phyloP scores from a whole-genome alignment of 257 asterid species.

The Nicotiana obtusifolia region DNA sequence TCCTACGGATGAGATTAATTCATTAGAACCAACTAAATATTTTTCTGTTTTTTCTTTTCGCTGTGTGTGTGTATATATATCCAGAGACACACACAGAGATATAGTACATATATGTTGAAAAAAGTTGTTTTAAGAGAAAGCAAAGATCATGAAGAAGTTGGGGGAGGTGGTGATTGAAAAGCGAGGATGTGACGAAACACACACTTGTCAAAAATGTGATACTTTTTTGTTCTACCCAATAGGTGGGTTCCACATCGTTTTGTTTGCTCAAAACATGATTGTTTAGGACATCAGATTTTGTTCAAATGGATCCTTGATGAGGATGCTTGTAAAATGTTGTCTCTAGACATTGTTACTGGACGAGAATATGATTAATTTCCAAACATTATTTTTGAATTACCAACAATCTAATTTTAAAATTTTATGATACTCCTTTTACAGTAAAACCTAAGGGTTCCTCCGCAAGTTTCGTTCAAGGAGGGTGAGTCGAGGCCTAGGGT shows the following conservation, averaged over 20 bases:
- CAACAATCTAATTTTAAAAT: too few relatives aligned
- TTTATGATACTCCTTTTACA: too few relatives aligned
- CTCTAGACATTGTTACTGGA: neutral
- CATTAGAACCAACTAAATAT: neutral
- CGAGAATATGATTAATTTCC: too few relatives aligned
- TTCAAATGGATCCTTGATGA: neutral
- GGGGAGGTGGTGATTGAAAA: neutral
- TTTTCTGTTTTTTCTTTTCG: neutral
- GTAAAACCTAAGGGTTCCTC: too few relatives aligned
- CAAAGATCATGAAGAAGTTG: neutral
- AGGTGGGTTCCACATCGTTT: neutral
- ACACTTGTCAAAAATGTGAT: too few relatives aligned
- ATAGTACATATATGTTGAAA: neutral
- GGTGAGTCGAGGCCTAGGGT: too few relatives aligned
- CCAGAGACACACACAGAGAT: too few relatives aligned
- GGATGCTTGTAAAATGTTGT: neutral
- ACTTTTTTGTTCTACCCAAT: neutral
- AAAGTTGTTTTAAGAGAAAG: neutral
- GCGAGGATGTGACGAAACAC: neutral
- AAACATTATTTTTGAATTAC: too few relatives aligned
- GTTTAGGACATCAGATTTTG: neutral
- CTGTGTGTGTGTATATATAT: neutral
- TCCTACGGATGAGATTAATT: neutral
- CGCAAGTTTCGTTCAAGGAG: too few relatives aligned
- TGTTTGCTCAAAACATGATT: neutral